Evolutionary conservation across 805 yeast genomes (phyloP).

Genomic region (Naumovozyma dairenensis): DNA sequence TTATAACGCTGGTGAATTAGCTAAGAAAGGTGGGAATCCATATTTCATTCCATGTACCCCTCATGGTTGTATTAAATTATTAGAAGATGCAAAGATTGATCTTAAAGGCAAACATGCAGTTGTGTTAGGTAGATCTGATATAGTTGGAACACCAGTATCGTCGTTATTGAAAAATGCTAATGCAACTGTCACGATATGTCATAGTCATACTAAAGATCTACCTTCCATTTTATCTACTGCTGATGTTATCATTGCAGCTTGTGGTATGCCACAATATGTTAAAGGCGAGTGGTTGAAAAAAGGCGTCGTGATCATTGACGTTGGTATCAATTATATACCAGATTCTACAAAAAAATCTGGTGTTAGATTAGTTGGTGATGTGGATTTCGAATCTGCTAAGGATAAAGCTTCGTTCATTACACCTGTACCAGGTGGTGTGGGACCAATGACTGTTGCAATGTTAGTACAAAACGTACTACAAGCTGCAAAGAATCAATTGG

Average conservation of each 20-base stretch:
- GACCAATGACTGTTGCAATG: conserved; percentile 99
- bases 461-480: conserved; percentile 70
- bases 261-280: conserved; percentile 77
- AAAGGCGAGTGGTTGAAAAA: conserved; percentile 82
- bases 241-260: conserved; percentile 79
- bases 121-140: conserved; percentile 76
- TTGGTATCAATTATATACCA: conserved; percentile 83
- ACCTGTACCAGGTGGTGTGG: conserved; percentile 99
- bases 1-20: conserved; percentile 64
- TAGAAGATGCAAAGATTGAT: conserved; percentile 45
- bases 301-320: conserved; percentile 83
- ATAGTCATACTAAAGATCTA: conserved; percentile 50
- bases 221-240: conserved; percentile 47
- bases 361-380: conserved; percentile 86
- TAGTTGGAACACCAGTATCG: conserved; percentile 76
- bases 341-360: conserved; percentile 73
- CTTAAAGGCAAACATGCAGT: conserved; percentile 67
- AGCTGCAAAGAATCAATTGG: conserved; percentile 59
- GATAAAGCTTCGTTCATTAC: conserved; percentile 60
- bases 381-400: conserved; percentile 63
- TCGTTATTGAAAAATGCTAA: conserved; percentile 57
- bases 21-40: conserved; percentile 65
- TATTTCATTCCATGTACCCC: conserved; percentile 76
- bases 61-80: conserved; percentile 60
- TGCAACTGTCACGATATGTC: conserved; percentile 71